Evolutionary conservation across 768 basidiomycete species (phyloP), one percentile per base, ranked within the genome.

Genomic region (Tricholoma sp.): DNA sequence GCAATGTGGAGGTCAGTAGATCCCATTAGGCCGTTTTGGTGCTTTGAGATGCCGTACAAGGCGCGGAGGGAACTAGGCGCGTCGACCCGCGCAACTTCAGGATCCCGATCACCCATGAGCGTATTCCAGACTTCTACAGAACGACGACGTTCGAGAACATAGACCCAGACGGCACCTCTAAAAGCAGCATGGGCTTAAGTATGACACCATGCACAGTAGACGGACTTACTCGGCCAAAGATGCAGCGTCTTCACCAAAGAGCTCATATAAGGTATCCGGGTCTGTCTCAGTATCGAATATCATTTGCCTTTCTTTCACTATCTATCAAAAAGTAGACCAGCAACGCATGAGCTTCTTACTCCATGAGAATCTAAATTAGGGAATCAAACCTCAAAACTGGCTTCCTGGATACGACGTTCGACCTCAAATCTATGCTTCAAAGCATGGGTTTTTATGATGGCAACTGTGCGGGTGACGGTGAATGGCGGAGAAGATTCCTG

Each of bases 111-210:
- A 54, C 89, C 88, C 80, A 92, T 89, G 63, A 93, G 81, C 0
- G 86, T 83, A 47, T 81, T 76, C 79, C 87, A 86, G 52, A 91
- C 88, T 69, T 91, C 85, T 49, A 94, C 86, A 6, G 91, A 88
- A 37, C 87, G 82, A 52, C 87, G 77, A 36, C 91, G 83, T 67
- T 92, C 91, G 59, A 94, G 85, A 37, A 94, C 87, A 69, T 92
- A 94, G 18, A 94, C 89, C 88, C 91, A 92, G n/a, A 91, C 88
- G 17, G 91, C 87, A 56, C 89, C 89, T 59, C 90, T 92, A 58
- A 53, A 31, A 57, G 39, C 57, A 55, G 50, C 56, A 54, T 44
- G 57, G 39, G 34, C 50, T 58, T 37, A 53, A 58, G 17, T 18
- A 17, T 2, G n/a, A 42, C 36, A 39, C 2, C 24, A 50, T 44